Evolutionary conservation across 768 basidiomycete genomes (phyloP), one percentile per base, ranked within the genome.

Genomic region (Lentinula raphanica): DNA sequence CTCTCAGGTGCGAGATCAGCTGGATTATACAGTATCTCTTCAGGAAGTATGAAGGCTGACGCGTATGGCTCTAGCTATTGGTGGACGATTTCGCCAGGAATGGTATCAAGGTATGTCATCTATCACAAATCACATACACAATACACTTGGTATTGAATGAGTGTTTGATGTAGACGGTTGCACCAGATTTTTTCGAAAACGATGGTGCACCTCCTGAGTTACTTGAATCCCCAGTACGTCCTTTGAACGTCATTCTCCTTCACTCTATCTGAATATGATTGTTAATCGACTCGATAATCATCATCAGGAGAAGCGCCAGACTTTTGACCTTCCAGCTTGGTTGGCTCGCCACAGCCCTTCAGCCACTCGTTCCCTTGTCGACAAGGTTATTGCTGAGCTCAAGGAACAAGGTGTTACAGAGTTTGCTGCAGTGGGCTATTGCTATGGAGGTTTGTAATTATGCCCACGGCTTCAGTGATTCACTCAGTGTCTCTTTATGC

Each of bases 351-450:
- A 87, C 60, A 66, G 66, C 4, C 21, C 59, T 12, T 72, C 64
- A 0, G 45, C 66, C 12, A 81, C 79, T 1, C 79, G 80, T 12
- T 81, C 82, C 1, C 13, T 64, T 3, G 60, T 88, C 27, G 77
- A 88, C 69, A 81, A 78, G 50, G 82, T 87, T 45, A 75, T 88
- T 31, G 68, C 66, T 3, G 80, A 73, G 0, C 77, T 92, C 60
- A 85, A 83, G 65, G 79, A 69, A 29, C 64, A 80, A 62, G 89
- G 88, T 2, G 72, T 90, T 23, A 82, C 74, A 2, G 67, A 68
- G 11, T 78, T 90, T 56, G 86, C 73, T 0, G 82, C 84, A 0
- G 79, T 79, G 6, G 87, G 86, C 2, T 90, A 83, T 73, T 92
- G 90, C 73, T 84, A 80, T 56, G 85, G 86, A 59, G 87, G 82